Evolutionary conservation across 108 stramenopile species (phyloP), one percentile per base, ranked within the genome.

Genomic region (Schizochytrium sp.): DNA sequence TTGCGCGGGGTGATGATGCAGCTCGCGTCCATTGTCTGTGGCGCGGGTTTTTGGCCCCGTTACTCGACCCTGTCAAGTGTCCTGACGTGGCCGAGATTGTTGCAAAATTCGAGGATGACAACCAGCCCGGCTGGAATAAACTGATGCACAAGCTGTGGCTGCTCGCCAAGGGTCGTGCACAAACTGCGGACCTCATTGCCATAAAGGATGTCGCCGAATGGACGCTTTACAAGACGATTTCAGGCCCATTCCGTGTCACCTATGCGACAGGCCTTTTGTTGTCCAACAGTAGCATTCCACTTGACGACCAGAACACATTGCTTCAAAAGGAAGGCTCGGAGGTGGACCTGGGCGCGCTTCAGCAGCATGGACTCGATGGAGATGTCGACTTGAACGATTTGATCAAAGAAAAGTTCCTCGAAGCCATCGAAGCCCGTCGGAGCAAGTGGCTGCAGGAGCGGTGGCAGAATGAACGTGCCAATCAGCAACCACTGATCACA

Each of bases 91-190:
- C 76, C 18, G 76, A 83, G n/a, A 3, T 83, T 0, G 76, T 83
- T 55, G 76, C 76, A 6, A 83, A 83, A 23, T 34, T 21, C 51
- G 76, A 83, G 28, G 18, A 83, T 4, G 76, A 83, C 51, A 53
- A 3, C 1, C 76, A 83, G 76, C 1, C 51, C 51, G 76, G 76
- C 25, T 83, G 76, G 76, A 12, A 6, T 12, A 10, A 6, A 12
- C 4, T 83, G 18, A 83, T 83, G 76, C 76, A 5, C 6, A 83
- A 34, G 18, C 18, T 83, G 76, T 83, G 76, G 76, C 76, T 83
- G 51, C 76, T 83, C 28, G 76, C 76, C 51, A 83, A 83, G 76
- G 76, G 76, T 23, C 76, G 76, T 12, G 76, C 76, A 6, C 76
- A 83, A 23, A 34, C 48, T 34, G 76, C 76, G 18, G 76, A 83